Evolutionary conservation across 75 land plant genomes (phyloP).

Genomic region (Isoetes taiwanensis): DNA sequence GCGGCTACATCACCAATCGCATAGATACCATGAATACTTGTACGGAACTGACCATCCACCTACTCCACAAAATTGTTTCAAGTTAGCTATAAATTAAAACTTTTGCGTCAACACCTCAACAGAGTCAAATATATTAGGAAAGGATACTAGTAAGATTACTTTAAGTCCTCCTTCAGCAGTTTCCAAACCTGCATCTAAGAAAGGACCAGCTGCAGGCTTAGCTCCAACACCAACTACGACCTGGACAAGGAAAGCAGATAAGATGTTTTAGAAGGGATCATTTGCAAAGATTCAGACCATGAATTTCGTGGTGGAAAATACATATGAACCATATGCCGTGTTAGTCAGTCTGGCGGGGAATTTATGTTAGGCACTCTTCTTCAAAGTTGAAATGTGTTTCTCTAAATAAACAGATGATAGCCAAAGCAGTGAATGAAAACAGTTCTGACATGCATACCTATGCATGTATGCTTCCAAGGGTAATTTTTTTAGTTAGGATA

Average conservation of each 20-base stretch:
- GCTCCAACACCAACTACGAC: conserved; percentile 83
- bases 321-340: too few relatives aligned
- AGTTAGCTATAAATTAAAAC: not conserved
- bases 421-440: too few relatives aligned
- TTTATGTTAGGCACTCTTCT: too few relatives aligned
- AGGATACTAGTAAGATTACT: conserved; percentile 16
- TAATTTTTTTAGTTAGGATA: too few relatives aligned
- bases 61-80: not conserved
- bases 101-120: not conserved
- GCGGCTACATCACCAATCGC: conserved; percentile 94
- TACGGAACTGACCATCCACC: conserved; percentile 76
- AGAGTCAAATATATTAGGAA: not conserved
- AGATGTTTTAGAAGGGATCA: too few relatives aligned
- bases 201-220: conserved; percentile 59
- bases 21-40: conserved; percentile 54
- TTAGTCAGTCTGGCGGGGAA: too few relatives aligned
- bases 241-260: conserved; percentile 14
- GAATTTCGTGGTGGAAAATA: too few relatives aligned
- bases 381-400: too few relatives aligned
- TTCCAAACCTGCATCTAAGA: conserved; percentile 45
- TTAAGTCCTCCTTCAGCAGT: conserved; percentile 59
- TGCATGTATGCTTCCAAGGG: too few relatives aligned
- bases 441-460: too few relatives aligned
- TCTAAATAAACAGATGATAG: too few relatives aligned
- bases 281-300: too few relatives aligned